These are phyloP conservation scores for Truncatella angustata DNA, from an alignment of 2,329 filamentous ascomycete species.

Conservation along the genomic window DNA sequence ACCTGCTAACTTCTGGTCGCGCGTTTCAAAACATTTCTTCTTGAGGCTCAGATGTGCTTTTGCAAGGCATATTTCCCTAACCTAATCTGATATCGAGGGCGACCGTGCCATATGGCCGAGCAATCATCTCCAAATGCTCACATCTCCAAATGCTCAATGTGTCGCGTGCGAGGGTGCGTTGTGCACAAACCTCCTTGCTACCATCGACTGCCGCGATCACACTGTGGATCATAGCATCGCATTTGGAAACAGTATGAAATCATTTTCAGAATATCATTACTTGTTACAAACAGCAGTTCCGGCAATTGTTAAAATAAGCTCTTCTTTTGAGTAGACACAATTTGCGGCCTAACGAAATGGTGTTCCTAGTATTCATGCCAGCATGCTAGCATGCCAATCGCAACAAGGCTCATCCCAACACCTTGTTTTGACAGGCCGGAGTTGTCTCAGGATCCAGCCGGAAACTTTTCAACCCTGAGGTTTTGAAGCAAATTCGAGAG, in stretches of 20 bases:
- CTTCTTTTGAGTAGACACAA: neutral
- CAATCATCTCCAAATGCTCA: neutral
- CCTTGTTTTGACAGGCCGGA: too few species aligned
- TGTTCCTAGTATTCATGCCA: too few species aligned
- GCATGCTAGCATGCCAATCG: too few species aligned
- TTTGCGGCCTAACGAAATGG: too few species aligned
- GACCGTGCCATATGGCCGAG: too few species aligned
- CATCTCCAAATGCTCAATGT: neutral
- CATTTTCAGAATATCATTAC: neutral
- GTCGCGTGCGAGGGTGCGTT: too few species aligned
- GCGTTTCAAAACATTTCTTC: conserved; percentile 2
- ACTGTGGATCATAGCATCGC: neutral
- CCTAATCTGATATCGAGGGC: too few species aligned
- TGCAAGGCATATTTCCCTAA: neutral
- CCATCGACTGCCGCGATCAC: neutral
- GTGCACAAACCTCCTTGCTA: neutral
- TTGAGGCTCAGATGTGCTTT: neutral
- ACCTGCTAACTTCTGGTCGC: neutral
- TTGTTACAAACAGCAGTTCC: neutral
- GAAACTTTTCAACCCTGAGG: too few species aligned
- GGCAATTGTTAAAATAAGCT: neutral
- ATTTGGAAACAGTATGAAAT: conserved; percentile 2
- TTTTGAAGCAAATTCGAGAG: too few species aligned
- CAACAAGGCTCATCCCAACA: too few species aligned
- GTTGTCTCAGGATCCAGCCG: too few species aligned